These are phyloP conservation scores for Harrya chromipes DNA, from an alignment of 768 basidiomycete genomes.

Conservation along the genomic window DNA sequence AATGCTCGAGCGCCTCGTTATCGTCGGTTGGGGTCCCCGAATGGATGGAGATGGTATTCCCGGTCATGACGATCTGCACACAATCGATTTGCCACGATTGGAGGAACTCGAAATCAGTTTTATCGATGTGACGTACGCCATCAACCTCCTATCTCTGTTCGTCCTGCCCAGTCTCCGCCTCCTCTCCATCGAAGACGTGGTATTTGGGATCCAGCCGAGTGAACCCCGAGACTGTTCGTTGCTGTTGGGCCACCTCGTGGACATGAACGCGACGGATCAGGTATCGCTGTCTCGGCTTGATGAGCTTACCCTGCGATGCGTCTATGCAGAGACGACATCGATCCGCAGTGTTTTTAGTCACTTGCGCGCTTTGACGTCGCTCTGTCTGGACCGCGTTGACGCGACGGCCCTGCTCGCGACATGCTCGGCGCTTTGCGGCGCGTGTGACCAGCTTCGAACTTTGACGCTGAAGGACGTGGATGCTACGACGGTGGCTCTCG, in stretches of 20 bases:
- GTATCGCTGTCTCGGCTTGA: conserved; percentile 4
- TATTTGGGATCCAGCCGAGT: conserved; percentile 34
- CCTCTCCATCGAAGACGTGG: conserved; percentile 47
- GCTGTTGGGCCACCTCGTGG: conserved; percentile 36
- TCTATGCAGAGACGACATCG: conserved; percentile 1
- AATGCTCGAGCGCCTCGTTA: conserved; percentile 39
- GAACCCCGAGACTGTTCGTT: conserved; percentile 35
- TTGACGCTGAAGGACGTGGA: conserved; percentile 15
- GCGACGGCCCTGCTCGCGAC: neutral
- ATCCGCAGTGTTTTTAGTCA: conserved; percentile 5
- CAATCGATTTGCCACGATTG: conserved; percentile 31
- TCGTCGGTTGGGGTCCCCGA: conserved; percentile 54
- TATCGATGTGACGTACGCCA: conserved; percentile 39
- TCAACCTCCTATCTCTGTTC: conserved; percentile 39
- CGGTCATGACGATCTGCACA: conserved; percentile 1
- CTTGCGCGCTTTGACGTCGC: conserved; percentile 2
- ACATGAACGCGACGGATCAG: neutral
- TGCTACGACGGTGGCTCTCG: neutral
- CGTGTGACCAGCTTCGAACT: conserved; percentile 3
- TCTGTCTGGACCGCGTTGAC: conserved; percentile 10
- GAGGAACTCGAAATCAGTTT: conserved; percentile 42
- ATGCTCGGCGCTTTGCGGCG: conserved; percentile 1
- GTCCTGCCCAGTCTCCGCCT: conserved; percentile 35
- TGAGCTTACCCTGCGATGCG: conserved; percentile 10
- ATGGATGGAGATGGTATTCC: conserved; percentile 13